A percentile compares a stretch with the other conserved stretches of the same genome.
Conservation (phyloP, 805 yeast genomes). For the Monosporozyma aquatica region DNA sequence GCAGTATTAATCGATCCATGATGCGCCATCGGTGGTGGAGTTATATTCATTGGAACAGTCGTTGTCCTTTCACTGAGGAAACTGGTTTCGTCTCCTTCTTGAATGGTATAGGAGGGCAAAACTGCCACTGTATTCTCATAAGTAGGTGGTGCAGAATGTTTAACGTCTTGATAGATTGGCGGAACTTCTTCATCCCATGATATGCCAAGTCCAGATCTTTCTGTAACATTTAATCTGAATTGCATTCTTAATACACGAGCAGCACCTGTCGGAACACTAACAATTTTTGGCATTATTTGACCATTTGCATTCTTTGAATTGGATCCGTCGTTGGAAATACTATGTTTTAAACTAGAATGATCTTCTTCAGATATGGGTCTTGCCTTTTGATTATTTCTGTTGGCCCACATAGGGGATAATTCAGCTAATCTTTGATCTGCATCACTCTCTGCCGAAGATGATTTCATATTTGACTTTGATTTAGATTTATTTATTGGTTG, state of each 20-base stretch:
- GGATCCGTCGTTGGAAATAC: conserved; percentile 9
- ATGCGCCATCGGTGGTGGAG: conserved; percentile 25
- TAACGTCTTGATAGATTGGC: conserved; percentile 83
- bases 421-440: conserved; percentile 37
- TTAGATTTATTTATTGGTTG: conserved; percentile 20
- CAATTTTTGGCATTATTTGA: conserved; percentile 15
- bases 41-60: conserved; percentile 8
- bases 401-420: conserved; percentile 36
- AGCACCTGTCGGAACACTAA: conserved; percentile 84
- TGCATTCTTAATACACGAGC: conserved; percentile 95
- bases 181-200: conserved; percentile 99
- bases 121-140: conserved; percentile 35
- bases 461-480: neutral
- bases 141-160: conserved; percentile 78
- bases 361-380: conserved; percentile 18
- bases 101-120: conserved; percentile 2
- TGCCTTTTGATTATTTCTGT: conserved; percentile 22
- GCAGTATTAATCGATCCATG: conserved; percentile 10
- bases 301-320: conserved; percentile 3
- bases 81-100: neutral
- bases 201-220: conserved; percentile 89
- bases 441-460: conserved; percentile 2
- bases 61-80: neutral
- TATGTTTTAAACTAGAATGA: conserved; percentile 10
- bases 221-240: conserved; percentile 73